Evolutionary conservation across 352 stramenopile genomes (phyloP).

Genomic region (Albugo candida): DNA sequence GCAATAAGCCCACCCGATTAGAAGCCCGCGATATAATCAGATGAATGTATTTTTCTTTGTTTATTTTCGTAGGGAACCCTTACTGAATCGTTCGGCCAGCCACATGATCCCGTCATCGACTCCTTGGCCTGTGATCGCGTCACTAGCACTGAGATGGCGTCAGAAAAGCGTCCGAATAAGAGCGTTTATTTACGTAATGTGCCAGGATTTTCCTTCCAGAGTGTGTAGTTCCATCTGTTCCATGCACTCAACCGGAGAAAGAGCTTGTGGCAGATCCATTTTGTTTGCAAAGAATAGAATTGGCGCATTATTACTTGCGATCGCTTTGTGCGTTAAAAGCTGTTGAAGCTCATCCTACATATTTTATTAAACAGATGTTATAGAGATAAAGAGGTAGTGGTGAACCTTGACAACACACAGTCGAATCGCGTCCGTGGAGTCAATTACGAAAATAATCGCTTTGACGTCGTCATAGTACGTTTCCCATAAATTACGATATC

Average conservation of each 20-base stretch:
- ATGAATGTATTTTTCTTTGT: not conserved
- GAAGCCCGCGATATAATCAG: too few species aligned
- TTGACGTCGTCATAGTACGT: conserved; percentile 72
- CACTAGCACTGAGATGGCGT: conserved; percentile 32
- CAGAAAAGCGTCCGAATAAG: not conserved
- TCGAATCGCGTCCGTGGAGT: conserved; percentile 71
- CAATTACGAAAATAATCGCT: conserved; percentile 81
- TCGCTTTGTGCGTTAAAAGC: conserved; percentile 62
- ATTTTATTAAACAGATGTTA: not conserved
- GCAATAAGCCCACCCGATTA: not conserved
- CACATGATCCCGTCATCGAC: conserved; percentile 69
- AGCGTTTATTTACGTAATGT: conserved; percentile 44
- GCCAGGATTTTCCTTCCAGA: conserved; percentile 60
- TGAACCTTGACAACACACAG: conserved; percentile 62
- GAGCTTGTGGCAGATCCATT: conserved; percentile 51
- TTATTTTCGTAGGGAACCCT: conserved; percentile 35
- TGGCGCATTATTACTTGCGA: conserved; percentile 45
- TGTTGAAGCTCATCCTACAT: conserved; percentile 63
- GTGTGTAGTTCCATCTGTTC: conserved; percentile 59
- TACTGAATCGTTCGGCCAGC: conserved; percentile 58
- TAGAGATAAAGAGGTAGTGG: not conserved
- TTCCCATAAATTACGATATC: conserved; percentile 68
- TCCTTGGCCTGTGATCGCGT: conserved; percentile 53
- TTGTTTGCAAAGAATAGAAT: conserved; percentile 81
- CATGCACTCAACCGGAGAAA: conserved; percentile 68